Base-by-base conservation (phyloP, 2,329 filamentous ascomycete genomes). In the Pseudogymnoascus destructans region DNA sequence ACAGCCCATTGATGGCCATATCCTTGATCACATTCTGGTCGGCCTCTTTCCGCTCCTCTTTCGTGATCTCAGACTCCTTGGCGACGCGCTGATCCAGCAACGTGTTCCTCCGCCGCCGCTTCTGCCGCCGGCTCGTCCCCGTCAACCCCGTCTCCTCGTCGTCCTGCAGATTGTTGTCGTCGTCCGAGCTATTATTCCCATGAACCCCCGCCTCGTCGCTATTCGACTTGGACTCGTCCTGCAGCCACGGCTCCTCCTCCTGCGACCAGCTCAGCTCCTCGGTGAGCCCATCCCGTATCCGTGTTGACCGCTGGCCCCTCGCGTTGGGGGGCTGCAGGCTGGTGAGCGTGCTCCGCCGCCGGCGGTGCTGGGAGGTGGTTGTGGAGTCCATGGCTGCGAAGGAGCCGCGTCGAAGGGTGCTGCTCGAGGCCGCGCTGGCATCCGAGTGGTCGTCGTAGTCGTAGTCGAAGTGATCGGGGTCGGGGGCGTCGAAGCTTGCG, bases 61-160 rank as follows among this genome's bases (percentile, higher is more conserved):
- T 78, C n/a, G 84, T 82, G 42, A 86, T 74, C 54, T 74, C 79
- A 64, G 76, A 76, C 60, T 79, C 78, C 35, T 76, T 77, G 19
- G 77, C 81, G 62, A 90, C 79, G 62, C 86, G 78, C 68, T 87
- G 83, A 69, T 89, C 85, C 59, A 90, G 71, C 62, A 79, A 74
- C 10, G 82, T 85, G 67, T 87, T 86, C 67, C 82, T 78, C 72
- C 81, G 81, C 66, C 78, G 78, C 67, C 82, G 80, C 65, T 84
- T 83, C 68, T 84, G 81, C 63, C 80, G 78, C 69, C 82, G 81
- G 66, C 92, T 87, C 66, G 82, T 80, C 61, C 79, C 78, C 35
- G 89, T 95, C 64, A 96, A 75, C 0, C 90, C 91, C 1, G 87
- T 88, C 76, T 96, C 91, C 73, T 95, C 91, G 68, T 96, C 91